Percentiles rank a stretch among this genome's conserved stretches.
These are phyloP conservation scores for Elaeagnus macrophylla DNA, from an alignment of 306 rosid species.

Conservation along the genomic window DNA sequence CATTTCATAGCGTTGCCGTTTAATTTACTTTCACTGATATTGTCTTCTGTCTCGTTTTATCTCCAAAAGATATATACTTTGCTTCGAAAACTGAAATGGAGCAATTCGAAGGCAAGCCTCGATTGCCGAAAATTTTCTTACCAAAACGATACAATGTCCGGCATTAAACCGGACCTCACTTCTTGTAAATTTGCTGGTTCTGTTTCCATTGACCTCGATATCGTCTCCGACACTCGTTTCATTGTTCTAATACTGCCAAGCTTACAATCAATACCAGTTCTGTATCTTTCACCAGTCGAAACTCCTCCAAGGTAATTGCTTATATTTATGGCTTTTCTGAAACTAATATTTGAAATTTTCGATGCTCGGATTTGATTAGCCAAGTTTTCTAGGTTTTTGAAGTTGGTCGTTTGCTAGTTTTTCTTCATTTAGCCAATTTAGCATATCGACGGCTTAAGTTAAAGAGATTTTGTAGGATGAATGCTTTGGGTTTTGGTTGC, in stretches of 20 bases:
- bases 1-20: no score
- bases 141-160: slow-evolving; percentile 61
- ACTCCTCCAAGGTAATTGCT: slow-evolving; percentile 40
- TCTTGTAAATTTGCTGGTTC: slow-evolving; percentile 63
- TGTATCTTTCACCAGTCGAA: slow-evolving; percentile 31
- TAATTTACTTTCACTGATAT: no score
- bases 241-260: slow-evolving; percentile 77
- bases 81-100: slow-evolving; percentile 33
- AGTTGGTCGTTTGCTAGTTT: no score
- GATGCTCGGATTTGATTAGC: no score
- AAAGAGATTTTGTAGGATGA: no score
- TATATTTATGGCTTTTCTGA: not conserved
- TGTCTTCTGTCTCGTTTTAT: no score
- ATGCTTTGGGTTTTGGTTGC: no score
- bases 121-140: slow-evolving; percentile 77
- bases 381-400: no score
- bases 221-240: slow-evolving; percentile 53
- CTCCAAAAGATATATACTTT: no score
- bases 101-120: slow-evolving; percentile 74
- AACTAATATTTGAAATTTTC: no score
- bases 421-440: no score
- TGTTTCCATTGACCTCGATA: slow-evolving; percentile 46
- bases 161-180: slow-evolving; percentile 68
- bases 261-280: slow-evolving; percentile 29
- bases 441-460: no score